A percentile compares a stretch with the other conserved stretches of the same genome.
phyloP scores from a whole-genome alignment of 139 green algal genomes.

The Chlamydomonas sp. region DNA sequence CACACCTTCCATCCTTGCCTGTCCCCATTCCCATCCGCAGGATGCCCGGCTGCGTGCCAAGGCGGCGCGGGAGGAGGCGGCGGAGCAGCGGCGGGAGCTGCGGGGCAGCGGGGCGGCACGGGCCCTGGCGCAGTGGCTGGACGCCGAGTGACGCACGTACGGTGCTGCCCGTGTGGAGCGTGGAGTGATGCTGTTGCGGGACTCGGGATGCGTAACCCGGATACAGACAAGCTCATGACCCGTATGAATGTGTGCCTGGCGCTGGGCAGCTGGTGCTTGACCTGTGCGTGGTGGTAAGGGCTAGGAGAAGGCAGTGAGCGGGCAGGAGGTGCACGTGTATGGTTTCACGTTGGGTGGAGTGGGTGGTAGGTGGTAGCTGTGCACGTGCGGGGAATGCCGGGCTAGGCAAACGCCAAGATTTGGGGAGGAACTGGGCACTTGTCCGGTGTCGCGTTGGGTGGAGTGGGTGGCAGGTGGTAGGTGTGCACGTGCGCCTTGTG shows the following conservation, averaged over 20 bases:
- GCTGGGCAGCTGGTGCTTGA: not conserved
- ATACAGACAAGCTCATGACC: not conserved
- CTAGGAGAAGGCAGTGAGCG: not conserved
- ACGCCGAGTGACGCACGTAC: slow-evolving; percentile 1
- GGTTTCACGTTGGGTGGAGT: not conserved
- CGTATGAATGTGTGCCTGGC: not conserved
- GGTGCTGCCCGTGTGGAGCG: not conserved
- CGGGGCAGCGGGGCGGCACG: not conserved
- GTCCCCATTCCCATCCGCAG: not conserved
- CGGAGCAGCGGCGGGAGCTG: slow-evolving; percentile 2
- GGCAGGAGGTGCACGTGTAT: not conserved
- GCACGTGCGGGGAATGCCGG: no score
- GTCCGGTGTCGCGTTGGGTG: not conserved
- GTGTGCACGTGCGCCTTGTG: not conserved
- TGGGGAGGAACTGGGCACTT: no score
- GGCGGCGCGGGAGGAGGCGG: slow-evolving; percentile 16
- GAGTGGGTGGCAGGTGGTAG: not conserved
- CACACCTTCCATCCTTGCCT: not conserved
- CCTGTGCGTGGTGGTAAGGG: not conserved
- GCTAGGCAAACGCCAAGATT: no score
- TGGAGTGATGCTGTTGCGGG: not conserved
- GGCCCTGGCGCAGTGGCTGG: slow-evolving; percentile 24
- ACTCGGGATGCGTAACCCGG: not conserved
- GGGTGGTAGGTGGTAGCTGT: not conserved
- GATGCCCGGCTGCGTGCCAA: slow-evolving; percentile 33